Base-by-base conservation (phyloP, 352 stramenopile species). In the Phytophthora podocarpi region DNA sequence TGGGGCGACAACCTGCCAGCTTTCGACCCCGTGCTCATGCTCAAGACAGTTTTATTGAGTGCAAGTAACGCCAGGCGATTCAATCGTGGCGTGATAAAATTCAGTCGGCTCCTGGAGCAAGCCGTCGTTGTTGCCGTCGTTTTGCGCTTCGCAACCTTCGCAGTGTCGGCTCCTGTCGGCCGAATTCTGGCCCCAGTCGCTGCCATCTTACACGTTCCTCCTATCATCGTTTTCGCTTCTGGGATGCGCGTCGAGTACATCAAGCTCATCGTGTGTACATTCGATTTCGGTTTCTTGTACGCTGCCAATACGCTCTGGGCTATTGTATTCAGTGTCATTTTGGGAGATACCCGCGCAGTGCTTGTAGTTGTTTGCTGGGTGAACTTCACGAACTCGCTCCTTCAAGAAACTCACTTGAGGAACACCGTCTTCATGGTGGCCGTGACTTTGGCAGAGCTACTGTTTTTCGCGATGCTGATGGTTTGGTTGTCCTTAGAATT, bases 251-350 rank as follows among this genome's bases (percentile, higher is more conserved):
- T 24, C 2, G 60, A 64, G 15, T 64, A 64, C n/a, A 28, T 53
- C 1, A 69, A 64, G 11, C 37, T 60, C 13, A 63, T 64, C 10
- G 2, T 56, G 5, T 40, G 11, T 0, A 64, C 60, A 10, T 69
- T 69, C 24, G 60, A 69, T 2, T 64, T 69, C 23, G 59, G 60
- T 37, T 69, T 69, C 18, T 7, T 55, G 20, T 15, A 55, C 40
- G 16, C 46, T 26, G 18, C 46, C 48, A 64, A 51, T 27, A 69
- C 34, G 9, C 7, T 69, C 4, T 69, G 53, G 31, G 39, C 27
- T 5, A 49, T 64, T 11, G 28, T 23, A 2, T n/a, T 69, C 5
- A 55, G 37, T 32, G 18, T 16, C 1, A 18, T 55, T 4, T 20
- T 64, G 21, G 30, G 21, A 7, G 60, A 64, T 15, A 3, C 45